phyloP scores from a whole-genome alignment of 202 grass and related monocot species.

The Setaria italica region DNA sequence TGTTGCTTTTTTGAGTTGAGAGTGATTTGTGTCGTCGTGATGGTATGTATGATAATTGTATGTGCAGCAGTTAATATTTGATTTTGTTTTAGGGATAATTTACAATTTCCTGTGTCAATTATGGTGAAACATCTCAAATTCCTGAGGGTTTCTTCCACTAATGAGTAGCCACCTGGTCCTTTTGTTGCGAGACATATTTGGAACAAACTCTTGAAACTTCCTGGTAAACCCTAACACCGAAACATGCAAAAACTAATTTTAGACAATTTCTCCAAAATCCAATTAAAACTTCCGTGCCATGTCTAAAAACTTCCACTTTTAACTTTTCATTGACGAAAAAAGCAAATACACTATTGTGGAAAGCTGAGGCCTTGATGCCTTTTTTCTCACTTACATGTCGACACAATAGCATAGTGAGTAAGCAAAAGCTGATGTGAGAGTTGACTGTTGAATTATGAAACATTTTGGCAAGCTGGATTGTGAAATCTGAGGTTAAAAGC shows the following conservation, averaged over 20 bases:
- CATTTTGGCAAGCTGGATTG: too few relatives aligned
- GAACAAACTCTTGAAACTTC: background rate
- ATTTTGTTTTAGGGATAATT: background rate
- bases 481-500: background rate
- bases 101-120: background rate
- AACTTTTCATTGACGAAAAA: too few relatives aligned
- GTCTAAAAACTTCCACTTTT: too few relatives aligned
- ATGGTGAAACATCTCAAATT: background rate
- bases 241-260: background rate
- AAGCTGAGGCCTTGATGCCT: too few relatives aligned
- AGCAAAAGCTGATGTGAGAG: too few relatives aligned
- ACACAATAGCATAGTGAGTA: too few relatives aligned
- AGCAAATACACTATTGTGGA: too few relatives aligned
- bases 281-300: too few relatives aligned
- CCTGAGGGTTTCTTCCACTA: background rate
- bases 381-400: too few relatives aligned
- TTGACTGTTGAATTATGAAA: too few relatives aligned
- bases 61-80: slow-evolving; percentile 7
- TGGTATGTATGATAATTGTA: background rate
- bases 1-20: background rate
- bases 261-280: background rate
- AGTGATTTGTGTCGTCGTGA: background rate
- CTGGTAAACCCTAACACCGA: background rate
- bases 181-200: background rate
- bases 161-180: background rate